Evolutionary conservation across 169 alveolate species (phyloP).

Genomic region (Theileria parva): DNA sequence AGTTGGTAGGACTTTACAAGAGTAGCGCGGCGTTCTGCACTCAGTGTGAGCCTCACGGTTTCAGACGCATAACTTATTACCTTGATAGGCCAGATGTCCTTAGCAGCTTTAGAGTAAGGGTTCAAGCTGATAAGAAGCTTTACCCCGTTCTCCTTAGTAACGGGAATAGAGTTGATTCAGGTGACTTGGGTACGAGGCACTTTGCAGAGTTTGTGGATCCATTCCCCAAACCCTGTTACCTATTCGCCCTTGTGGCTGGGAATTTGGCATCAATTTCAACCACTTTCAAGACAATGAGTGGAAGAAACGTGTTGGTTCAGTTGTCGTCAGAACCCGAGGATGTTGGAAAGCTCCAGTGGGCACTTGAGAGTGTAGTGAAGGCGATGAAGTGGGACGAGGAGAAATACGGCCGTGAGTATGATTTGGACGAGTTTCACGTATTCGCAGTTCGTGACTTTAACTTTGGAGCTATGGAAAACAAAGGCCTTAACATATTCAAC

Average conservation of each 20-base stretch:
- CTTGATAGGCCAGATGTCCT: constrained; percentile 91
- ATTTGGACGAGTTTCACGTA: constrained; percentile 85
- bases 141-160: constrained; percentile 86
- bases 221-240: constrained; percentile 87
- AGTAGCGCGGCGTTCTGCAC: constrained; percentile 85
- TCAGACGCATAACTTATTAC: constrained; percentile 86
- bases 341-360: constrained; percentile 80
- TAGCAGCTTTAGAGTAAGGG: constrained; percentile 79
- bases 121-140: constrained; percentile 83
- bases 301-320: constrained; percentile 75
- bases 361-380: constrained; percentile 82
- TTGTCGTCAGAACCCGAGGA: constrained; percentile 83
- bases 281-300: constrained; percentile 80
- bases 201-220: constrained; percentile 89
- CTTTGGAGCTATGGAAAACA: constrained; percentile 93
- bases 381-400: constrained; percentile 94
- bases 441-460: constrained; percentile 89
- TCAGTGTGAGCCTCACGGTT: constrained; percentile 92
- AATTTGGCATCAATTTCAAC: constrained; percentile 74
- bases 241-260: constrained; percentile 92
- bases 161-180: constrained; percentile 82
- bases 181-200: constrained; percentile 75
- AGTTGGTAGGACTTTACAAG: constrained; percentile 83
- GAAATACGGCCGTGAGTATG: constrained; percentile 88
- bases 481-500: constrained; percentile 89